A percentile compares a stretch with the other conserved stretches of the same genome.
phyloP scores from a whole-genome alignment of 352 stramenopile species.

The Aphanomyces invadans region DNA sequence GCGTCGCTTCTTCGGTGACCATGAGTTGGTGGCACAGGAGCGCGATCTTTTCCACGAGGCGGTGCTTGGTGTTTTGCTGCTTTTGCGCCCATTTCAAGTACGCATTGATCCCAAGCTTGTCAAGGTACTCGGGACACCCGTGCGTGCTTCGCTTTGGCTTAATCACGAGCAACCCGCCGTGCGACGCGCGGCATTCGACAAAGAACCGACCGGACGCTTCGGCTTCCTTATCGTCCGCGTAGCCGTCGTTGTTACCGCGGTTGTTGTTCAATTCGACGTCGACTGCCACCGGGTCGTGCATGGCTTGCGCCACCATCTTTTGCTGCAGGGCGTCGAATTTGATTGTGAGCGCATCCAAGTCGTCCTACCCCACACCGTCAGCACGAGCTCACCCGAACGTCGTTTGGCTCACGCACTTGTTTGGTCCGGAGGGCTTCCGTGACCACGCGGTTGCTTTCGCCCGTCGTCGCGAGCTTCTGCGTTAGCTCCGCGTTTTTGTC shows the following conservation, averaged over 20 bases:
- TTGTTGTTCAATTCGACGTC: conserved; percentile 29
- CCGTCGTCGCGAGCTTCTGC: conserved; percentile 82
- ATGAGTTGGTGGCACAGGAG: conserved; percentile 68
- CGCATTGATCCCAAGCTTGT: conserved; percentile 82
- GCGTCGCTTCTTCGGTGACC: conserved; percentile 59
- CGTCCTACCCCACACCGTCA: no score
- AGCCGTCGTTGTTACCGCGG: neutral
- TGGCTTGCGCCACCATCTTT: conserved; percentile 46
- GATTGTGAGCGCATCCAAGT: conserved; percentile 80
- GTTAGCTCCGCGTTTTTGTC: conserved; percentile 86
- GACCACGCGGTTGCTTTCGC: conserved; percentile 89
- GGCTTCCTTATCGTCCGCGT: conserved; percentile 51
- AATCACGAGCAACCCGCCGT: conserved; percentile 83
- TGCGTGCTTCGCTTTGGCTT: conserved; percentile 87
- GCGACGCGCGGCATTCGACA: conserved; percentile 68
- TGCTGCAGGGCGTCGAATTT: conserved; percentile 70
- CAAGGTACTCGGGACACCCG: conserved; percentile 80
- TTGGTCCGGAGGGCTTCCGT: conserved; percentile 83
- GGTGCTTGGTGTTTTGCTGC: conserved; percentile 87
- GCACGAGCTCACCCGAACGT: no score
- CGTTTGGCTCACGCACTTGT: conserved; percentile 9
- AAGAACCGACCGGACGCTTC: conserved; percentile 78
- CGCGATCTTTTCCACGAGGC: conserved; percentile 86
- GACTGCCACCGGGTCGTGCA: conserved; percentile 32
- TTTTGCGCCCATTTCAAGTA: conserved; percentile 92